Percentiles rank a stretch among this genome's conserved stretches.
phyloP scores from a whole-genome alignment of 768 basidiomycete genomes.

The Kwoniella mangroviensis region DNA sequence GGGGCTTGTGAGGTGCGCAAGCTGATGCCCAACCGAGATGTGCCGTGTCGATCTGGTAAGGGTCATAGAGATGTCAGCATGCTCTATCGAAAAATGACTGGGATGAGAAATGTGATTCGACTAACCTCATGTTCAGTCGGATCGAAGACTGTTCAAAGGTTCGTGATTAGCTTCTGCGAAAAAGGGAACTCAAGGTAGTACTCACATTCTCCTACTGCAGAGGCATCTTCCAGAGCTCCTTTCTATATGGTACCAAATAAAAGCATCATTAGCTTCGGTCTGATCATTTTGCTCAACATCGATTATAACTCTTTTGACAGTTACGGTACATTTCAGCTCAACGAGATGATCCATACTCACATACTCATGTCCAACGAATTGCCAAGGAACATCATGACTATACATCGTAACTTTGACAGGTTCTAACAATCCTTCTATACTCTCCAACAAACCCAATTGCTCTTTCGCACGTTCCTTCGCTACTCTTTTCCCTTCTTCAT shows the following conservation, averaged over 20 bases:
- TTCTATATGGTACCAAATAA: conserved; percentile 26
- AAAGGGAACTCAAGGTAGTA: not conserved
- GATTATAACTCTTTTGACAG: not conserved
- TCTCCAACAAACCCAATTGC: conserved; percentile 46
- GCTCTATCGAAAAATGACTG: not conserved
- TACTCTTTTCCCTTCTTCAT: conserved; percentile 40
- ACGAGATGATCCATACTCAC: conserved; percentile 31
- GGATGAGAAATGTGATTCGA: not conserved
- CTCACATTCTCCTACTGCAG: conserved; percentile 50
- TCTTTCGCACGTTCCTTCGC: conserved; percentile 42
- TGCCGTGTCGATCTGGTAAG: conserved; percentile 42
- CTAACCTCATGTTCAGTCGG: conserved; percentile 48
- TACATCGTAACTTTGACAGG: conserved; percentile 47
- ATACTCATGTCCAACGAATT: conserved; percentile 54
- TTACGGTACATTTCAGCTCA: not conserved
- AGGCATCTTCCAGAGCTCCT: conserved; percentile 49
- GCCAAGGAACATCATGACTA: conserved; percentile 54
- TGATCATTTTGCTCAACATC: not conserved
- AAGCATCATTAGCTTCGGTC: too few relatives aligned
- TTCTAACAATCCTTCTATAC: conserved; percentile 41
- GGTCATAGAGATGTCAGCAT: not conserved
- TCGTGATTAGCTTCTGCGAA: too few relatives aligned
- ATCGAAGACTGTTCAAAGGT: conserved; percentile 35
- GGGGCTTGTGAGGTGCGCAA: conserved; percentile 53
- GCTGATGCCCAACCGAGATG: conserved; percentile 55